Evolutionary conservation across 2,329 filamentous ascomycete species (phyloP), one percentile per base, ranked within the genome.

Genomic region (Geosmithia putterillii): DNA sequence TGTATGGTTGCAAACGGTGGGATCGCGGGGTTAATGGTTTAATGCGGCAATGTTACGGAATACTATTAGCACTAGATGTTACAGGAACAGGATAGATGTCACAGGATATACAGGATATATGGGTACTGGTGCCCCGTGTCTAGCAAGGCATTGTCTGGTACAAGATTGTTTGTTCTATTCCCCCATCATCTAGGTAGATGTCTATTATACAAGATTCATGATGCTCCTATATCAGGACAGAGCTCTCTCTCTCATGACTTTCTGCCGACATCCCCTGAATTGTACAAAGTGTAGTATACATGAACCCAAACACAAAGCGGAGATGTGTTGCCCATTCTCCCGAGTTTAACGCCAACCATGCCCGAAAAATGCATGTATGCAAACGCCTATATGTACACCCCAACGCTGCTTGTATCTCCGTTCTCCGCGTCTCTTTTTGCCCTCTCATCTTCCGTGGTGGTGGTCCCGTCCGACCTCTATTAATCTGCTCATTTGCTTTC

Each of bases 361-460:
- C 28, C 28, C 28, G n/a, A 32, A 32, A 12, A 32, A 32, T 32
- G 28, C 28, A 47, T 47, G 52, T 45, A 47, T 48, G 47, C 47
- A 44, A 45, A 46, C 45, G 42, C 41, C 41, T 6, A 32, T 32
- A 12, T 6, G 4, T 3, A 32, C 10, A 32, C 28, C 10, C 15
- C 4, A 32, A 32, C 4, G 5, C 3, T 32, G 22, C 40, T 18
- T 23, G 4, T 14, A 22, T 32, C 15, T 20, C 28, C 25, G n/a
- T 21, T 20, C 36, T 25, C 41, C 38, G 28, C 47, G 40, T 42
- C 8, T 12, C 28, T 19, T 14, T 12, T 34, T 42, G 46, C 46
- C 46, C 36, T 36, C 28, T 22, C 20, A 40, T 15, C 18, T 32
- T 7, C 41, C n/a, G n/a, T n/a, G n/a, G n/a, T n/a, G n/a, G n/a